Percentiles rank a stretch among this genome's conserved stretches.
phyloP scores from a whole-genome alignment of 257 asterid species.

The Solanum megistacrolobum region DNA sequence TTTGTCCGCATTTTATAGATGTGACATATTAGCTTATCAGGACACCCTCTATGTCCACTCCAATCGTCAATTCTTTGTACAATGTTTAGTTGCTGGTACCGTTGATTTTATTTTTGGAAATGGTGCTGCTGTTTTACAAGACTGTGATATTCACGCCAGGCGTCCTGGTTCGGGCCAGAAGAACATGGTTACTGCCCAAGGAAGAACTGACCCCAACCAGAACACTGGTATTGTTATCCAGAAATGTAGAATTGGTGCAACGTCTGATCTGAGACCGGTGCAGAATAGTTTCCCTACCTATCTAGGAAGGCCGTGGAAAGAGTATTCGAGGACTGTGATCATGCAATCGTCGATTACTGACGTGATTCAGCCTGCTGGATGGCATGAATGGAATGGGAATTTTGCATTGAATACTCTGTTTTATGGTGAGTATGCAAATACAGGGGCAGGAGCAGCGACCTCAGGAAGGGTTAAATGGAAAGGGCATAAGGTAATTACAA shows the following conservation, averaged over 20 bases:
- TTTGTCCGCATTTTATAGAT: conserved; percentile 41
- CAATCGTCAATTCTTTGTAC: conserved; percentile 40
- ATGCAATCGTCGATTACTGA: conserved; percentile 49
- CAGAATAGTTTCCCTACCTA: conserved; percentile 34
- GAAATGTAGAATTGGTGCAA: conserved; percentile 42
- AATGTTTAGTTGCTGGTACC: conserved; percentile 42
- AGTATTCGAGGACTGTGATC: conserved; percentile 50
- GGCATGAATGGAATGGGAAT: conserved; percentile 56
- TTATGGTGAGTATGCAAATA: conserved; percentile 48
- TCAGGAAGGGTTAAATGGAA: conserved; percentile 43
- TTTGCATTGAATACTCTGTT: conserved; percentile 45
- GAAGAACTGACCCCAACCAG: conserved; percentile 59
- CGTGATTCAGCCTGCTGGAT: conserved; percentile 43
- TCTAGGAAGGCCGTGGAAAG: conserved; percentile 57
- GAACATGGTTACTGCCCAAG: conserved; percentile 68
- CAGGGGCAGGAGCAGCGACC: conserved; percentile 53
- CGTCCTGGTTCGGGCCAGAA: conserved; percentile 40
- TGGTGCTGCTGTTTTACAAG: conserved; percentile 37
- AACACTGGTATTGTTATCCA: conserved; percentile 64
- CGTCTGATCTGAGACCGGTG: conserved; percentile 41
- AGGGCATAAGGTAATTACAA: conserved; percentile 50
- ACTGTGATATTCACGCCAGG: conserved; percentile 56
- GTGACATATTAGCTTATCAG: conserved; percentile 46
- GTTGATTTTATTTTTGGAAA: conserved; percentile 63
- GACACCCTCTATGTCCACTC: conserved; percentile 55